Conservation (phyloP, 768 basidiomycete genomes). For the Phlebiopsis gigantea region DNA sequence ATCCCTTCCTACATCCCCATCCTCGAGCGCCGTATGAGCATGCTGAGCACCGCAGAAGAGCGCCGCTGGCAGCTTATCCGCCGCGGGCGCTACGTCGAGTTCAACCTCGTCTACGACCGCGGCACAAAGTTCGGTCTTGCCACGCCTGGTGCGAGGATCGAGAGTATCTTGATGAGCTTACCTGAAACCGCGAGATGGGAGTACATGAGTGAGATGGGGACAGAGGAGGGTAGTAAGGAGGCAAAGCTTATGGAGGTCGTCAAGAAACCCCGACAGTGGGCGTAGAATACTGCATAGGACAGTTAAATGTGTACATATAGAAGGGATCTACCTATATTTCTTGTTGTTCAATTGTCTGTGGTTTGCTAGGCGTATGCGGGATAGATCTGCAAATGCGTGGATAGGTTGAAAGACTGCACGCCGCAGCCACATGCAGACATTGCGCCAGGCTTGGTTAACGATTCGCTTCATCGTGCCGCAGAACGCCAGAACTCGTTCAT, state of each 20-base stretch:
- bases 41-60: slow-evolving; percentile 56
- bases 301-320: too few relatives aligned
- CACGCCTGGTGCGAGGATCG: slow-evolving; percentile 54
- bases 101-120: slow-evolving; percentile 64
- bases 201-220: slow-evolving; percentile 53
- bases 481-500: too few relatives aligned
- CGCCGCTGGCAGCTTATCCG: slow-evolving; percentile 92
- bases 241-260: slow-evolving; percentile 46
- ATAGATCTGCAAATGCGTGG: too few relatives aligned
- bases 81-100: slow-evolving; percentile 92
- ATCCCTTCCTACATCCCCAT: slow-evolving; percentile 90
- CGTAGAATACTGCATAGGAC: too few relatives aligned
- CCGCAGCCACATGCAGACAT: too few relatives aligned
- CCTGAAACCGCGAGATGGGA: slow-evolving; percentile 68
- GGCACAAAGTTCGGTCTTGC: slow-evolving; percentile 63
- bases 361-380: too few relatives aligned
- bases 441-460: too few relatives aligned
- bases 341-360: too few relatives aligned
- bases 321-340: too few relatives aligned
- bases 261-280: slow-evolving; percentile 46
- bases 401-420: too few relatives aligned
- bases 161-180: slow-evolving; percentile 62
- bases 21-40: slow-evolving; percentile 49
- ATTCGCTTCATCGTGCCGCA: too few relatives aligned
- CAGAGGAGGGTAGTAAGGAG: slow-evolving; percentile 44